These are phyloP conservation scores for Calonectria naviculata DNA, from an alignment of 2,329 filamentous ascomycete genomes.

Conservation along the genomic window DNA sequence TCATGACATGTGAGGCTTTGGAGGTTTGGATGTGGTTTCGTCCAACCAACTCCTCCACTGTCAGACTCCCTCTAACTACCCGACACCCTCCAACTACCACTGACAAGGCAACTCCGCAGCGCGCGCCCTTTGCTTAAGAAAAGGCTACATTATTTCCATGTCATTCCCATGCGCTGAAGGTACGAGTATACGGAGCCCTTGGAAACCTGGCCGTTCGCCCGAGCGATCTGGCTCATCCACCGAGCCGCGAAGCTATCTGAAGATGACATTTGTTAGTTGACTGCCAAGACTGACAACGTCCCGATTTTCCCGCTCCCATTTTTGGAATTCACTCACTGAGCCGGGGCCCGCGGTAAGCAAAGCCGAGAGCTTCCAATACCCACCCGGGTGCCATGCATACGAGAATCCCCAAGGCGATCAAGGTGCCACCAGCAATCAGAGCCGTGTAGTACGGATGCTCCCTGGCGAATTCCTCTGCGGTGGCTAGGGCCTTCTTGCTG, in stretches of 20 bases:
- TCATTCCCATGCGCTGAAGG: constrained; percentile 36
- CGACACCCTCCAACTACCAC: too few species aligned
- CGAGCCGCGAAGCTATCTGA: constrained; percentile 35
- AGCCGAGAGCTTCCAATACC: constrained; percentile 36
- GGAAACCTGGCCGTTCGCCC: constrained; percentile 18
- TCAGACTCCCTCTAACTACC: not conserved
- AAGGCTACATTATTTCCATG: constrained; percentile 4
- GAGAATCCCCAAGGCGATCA: constrained; percentile 33
- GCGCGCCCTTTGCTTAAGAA: not conserved
- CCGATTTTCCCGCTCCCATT: not conserved
- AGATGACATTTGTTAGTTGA: not conserved
- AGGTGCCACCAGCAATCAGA: constrained; percentile 28
- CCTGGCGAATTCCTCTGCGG: constrained; percentile 30
- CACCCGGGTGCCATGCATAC: constrained; percentile 29
- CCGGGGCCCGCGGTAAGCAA: constrained; percentile 25
- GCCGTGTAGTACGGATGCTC: constrained; percentile 30
- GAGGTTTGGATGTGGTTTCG: not conserved
- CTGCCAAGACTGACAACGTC: rapidly evolving
- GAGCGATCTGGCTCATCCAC: constrained; percentile 37
- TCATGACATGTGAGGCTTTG: not conserved
- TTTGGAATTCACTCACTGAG: constrained; percentile 21
- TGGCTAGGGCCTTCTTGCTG: constrained; percentile 18
- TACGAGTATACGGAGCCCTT: constrained; percentile 33
- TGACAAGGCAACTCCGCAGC: not conserved
- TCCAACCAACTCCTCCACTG: not conserved